Percentiles rank a stretch among this genome's conserved stretches.
These are phyloP conservation scores for Agrostemma githago DNA, from an alignment of 148 eudicot genomes.

Conservation along the genomic window DNA sequence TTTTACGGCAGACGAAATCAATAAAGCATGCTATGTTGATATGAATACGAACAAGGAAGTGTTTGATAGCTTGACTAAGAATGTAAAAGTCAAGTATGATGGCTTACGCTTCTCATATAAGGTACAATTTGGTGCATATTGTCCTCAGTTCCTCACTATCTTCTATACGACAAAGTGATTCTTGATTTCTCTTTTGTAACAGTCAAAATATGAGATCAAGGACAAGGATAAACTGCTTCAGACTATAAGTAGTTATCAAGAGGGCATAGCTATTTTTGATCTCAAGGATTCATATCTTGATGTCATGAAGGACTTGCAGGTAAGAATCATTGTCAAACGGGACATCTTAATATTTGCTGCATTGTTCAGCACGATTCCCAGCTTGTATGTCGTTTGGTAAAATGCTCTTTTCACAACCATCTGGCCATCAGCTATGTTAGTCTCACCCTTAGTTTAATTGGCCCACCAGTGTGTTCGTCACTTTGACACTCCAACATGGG, in stretches of 20 bases:
- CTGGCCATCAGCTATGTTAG: background rate
- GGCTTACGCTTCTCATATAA: conserved; percentile 79
- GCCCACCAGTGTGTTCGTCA: background rate
- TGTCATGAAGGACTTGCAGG: conserved; percentile 93
- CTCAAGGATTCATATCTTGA: conserved; percentile 84
- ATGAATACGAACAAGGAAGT: conserved; percentile 65
- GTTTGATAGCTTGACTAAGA: conserved; percentile 81
- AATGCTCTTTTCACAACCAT: background rate
- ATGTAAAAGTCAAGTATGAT: conserved; percentile 76
- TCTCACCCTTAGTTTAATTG: background rate
- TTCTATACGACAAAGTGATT: background rate
- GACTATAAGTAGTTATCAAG: conserved; percentile 48
- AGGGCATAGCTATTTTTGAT: conserved; percentile 79
- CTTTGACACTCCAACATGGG: background rate
- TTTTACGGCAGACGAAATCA: conserved; percentile 81
- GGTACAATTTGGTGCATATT: conserved; percentile 39
- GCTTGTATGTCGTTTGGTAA: background rate
- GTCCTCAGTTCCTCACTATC: background rate
- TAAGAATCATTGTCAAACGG: conserved; percentile 13
- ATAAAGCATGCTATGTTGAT: conserved; percentile 69
- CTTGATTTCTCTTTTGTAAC: conserved; percentile 13
- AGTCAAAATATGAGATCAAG: conserved; percentile 76
- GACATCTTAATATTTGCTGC: background rate
- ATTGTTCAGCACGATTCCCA: background rate
- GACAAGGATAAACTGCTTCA: conserved; percentile 51